Evolutionary conservation across 306 rosid species (phyloP), one percentile per base, ranked within the genome.

Genomic region (Vicia faba): DNA sequence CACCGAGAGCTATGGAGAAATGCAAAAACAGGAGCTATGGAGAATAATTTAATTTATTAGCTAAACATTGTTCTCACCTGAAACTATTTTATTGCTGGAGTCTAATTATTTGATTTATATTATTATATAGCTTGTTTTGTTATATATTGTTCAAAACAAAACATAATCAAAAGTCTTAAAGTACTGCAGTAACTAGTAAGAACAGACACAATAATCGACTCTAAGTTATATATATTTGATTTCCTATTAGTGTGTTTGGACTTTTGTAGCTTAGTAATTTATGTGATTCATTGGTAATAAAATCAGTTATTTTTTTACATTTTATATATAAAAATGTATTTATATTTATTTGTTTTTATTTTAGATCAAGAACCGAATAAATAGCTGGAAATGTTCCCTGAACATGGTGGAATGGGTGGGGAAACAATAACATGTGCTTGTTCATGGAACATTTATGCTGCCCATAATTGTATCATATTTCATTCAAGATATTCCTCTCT

Each of bases 1-100:
- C 98, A 65, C 96, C 98, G 66, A 92, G 89, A 71, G 87, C 87
- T 25, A 68, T 87, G 95, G 93, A 88, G 77, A 92, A 89, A 63
- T 88, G 82, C 88, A 92, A 86, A 86, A 89, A 84, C 76, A 83
- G 88, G 58, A 82, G 82, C n/a, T n/a, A n/a, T n/a, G n/a, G n/a
- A n/a, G n/a, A n/a, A n/a, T n/a, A n/a, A n/a, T n/a, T n/a, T n/a
- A n/a, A n/a, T n/a, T n/a, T n/a, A n/a, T n/a, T n/a, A n/a, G n/a
- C n/a, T n/a, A n/a, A n/a, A n/a, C n/a, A n/a, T n/a, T n/a, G n/a
- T n/a, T n/a, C n/a, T n/a, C n/a, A n/a, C n/a, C n/a, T n/a, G n/a
- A n/a, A n/a, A n/a, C n/a, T n/a, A n/a, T n/a, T n/a, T n/a, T n/a
- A n/a, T n/a, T n/a, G n/a, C n/a, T n/a, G n/a, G n/a, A n/a, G n/a